phyloP scores from a whole-genome alignment of 2,329 filamentous ascomycete species.

The Zymoseptoria tritici region DNA sequence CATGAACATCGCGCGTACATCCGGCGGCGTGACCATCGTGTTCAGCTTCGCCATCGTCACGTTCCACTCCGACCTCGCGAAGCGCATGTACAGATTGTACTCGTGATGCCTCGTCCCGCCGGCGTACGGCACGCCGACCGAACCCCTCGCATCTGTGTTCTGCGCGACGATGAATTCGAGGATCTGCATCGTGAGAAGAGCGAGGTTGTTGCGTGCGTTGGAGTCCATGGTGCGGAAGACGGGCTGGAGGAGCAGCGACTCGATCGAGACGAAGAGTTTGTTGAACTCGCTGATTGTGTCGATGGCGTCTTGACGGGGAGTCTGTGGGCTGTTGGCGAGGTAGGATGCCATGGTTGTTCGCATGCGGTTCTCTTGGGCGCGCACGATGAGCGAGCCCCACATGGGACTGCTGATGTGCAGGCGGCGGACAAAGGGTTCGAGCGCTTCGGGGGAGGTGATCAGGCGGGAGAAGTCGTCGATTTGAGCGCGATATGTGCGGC shows the following conservation, averaged over 20 bases:
- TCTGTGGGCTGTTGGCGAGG: neutral
- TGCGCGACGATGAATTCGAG: slow-evolving; percentile 1
- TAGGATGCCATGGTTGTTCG: neutral
- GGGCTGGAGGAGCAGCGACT: slow-evolving; percentile 2
- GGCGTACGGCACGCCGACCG: slow-evolving; percentile 6
- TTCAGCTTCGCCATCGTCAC: slow-evolving; percentile 1
- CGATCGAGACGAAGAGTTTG: slow-evolving; percentile 8
- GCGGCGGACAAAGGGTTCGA: neutral
- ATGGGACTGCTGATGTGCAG: slow-evolving; percentile 1
- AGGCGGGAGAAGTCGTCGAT: neutral
- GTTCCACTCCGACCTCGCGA: slow-evolving; percentile 8
- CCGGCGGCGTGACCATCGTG: neutral
- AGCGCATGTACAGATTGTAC: slow-evolving; percentile 13
- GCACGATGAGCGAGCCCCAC: slow-evolving; percentile 1
- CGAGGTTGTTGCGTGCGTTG: slow-evolving; percentile 2
- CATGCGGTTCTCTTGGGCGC: neutral
- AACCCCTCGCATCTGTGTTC: neutral
- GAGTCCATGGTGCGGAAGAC: slow-evolving; percentile 1
- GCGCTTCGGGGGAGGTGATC: neutral
- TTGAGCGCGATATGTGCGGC: neutral
- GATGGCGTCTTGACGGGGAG: slow-evolving; percentile 2
- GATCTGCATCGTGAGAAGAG: slow-evolving; percentile 1
- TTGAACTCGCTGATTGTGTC: slow-evolving; percentile 7
- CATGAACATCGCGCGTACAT: neutral
- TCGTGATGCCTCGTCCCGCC: slow-evolving; percentile 11